Evolutionary conservation across 2,329 filamentous ascomycete genomes (phyloP).

Genomic region (Thielaviopsis musarum): DNA sequence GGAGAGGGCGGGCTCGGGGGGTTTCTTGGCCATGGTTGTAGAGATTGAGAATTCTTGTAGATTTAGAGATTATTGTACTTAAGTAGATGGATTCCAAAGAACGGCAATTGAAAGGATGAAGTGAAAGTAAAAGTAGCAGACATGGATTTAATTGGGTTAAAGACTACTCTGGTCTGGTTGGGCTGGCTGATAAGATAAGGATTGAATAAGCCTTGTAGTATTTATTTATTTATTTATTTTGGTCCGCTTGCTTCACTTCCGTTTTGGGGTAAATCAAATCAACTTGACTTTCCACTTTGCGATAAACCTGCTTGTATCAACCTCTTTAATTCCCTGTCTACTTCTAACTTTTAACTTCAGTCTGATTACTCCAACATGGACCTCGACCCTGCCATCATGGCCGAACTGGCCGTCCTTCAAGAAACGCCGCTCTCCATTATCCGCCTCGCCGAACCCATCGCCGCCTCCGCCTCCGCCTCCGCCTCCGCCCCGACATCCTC

Average conservation of each 20-base stretch:
- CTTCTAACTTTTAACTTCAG: background rate
- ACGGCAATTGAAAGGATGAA: background rate
- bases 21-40: constrained; percentile 18
- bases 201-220: background rate
- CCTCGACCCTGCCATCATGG: constrained; percentile 26
- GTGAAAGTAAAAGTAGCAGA: background rate
- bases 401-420: constrained; percentile 36
- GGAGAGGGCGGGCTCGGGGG: constrained; percentile 24
- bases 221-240: background rate
- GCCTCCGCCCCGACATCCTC: constrained; percentile 11
- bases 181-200: background rate
- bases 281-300: no score
- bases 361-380: background rate
- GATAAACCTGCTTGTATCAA: no score
- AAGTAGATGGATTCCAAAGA: background rate
- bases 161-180: background rate
- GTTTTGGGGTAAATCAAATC: background rate
- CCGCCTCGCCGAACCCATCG: constrained; percentile 59
- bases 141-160: background rate
- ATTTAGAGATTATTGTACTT: no score
- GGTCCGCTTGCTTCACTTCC: background rate
- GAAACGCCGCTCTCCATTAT: constrained; percentile 51
- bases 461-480: constrained; percentile 28
- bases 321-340: no score
- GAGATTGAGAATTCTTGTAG: background rate